phyloP scores from a whole-genome alignment of 805 yeast species.

The Metschnikowia colocasiae region DNA sequence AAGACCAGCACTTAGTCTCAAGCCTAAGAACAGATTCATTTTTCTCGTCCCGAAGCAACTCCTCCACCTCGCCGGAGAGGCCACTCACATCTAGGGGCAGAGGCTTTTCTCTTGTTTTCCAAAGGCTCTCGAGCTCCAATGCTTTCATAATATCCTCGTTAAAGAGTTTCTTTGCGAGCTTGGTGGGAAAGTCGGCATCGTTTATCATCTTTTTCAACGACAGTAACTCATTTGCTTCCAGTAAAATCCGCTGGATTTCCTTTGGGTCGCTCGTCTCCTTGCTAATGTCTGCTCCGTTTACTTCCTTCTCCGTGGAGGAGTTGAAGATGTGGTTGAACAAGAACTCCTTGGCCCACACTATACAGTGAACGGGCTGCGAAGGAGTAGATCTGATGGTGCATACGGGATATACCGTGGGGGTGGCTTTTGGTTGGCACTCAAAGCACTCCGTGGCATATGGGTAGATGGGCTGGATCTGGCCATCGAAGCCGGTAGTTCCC shows the following conservation, averaged over 20 bases:
- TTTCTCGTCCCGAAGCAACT: constrained; percentile 20
- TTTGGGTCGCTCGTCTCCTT: constrained; percentile 60
- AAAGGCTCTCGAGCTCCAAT: constrained; percentile 63
- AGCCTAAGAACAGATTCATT: constrained; percentile 17
- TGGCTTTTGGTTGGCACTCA: constrained; percentile 82
- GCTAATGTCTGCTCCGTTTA: constrained; percentile 22
- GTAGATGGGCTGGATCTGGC: constrained; percentile 89
- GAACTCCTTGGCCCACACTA: constrained; percentile 96
- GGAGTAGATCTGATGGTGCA: constrained; percentile 98
- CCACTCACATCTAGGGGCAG: constrained; percentile 45
- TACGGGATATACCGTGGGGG: constrained; percentile 90
- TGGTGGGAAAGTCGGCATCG: constrained; percentile 22
- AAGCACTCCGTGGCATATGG: constrained; percentile 87
- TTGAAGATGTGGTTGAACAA: constrained; percentile 78
- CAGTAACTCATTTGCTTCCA: constrained; percentile 63
- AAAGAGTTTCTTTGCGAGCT: constrained; percentile 60
- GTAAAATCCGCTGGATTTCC: constrained; percentile 60
- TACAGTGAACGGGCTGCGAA: constrained; percentile 91
- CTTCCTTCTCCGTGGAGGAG: constrained; percentile 33
- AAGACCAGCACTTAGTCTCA: constrained; percentile 55
- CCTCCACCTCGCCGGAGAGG: constrained; percentile 14
- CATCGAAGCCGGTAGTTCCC: constrained; percentile 93
- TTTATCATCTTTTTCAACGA: constrained; percentile 26
- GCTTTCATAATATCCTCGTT: constrained; percentile 75
- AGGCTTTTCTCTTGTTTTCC: constrained; percentile 74